These are phyloP conservation scores for Ceratocystis albifundus DNA, from an alignment of 2,329 filamentous ascomycete genomes.

Conservation along the genomic window DNA sequence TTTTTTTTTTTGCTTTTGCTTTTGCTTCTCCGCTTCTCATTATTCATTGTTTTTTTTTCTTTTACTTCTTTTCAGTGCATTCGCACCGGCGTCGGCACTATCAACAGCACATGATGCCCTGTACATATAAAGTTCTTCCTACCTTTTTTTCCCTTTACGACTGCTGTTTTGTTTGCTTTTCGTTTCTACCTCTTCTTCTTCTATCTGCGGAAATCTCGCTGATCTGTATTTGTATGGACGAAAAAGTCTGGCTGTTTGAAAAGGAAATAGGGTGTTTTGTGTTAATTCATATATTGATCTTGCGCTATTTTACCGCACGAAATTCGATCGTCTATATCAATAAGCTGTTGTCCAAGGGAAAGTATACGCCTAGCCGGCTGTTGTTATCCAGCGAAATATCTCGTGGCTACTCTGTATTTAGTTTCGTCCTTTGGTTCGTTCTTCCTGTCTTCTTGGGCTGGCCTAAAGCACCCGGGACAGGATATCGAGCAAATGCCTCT, in stretches of 20 bases:
- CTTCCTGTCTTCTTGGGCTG: background rate
- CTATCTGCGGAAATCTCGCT: background rate
- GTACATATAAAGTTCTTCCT: constrained; percentile 21
- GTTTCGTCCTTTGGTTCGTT: background rate
- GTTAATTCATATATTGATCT: background rate
- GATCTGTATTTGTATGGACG: constrained; percentile 21
- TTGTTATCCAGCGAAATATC: no score
- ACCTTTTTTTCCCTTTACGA: constrained; percentile 15
- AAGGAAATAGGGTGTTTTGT: constrained; percentile 1
- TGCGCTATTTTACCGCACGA: background rate
- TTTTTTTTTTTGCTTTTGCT: constrained; percentile 12
- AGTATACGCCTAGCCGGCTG: background rate
- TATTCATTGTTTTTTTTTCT: background rate
- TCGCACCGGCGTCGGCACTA: background rate
- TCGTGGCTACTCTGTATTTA: background rate
- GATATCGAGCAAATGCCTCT: background rate
- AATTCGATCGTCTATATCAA: background rate
- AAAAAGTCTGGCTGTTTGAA: constrained; percentile 11
- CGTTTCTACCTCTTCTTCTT: constrained; percentile 3
- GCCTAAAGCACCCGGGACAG: background rate
- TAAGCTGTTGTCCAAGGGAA: background rate
- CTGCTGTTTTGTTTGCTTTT: constrained; percentile 17
- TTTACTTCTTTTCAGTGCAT: constrained; percentile 10
- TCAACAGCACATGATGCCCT: constrained; percentile 13
- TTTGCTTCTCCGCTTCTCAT: background rate